Evolutionary conservation across 2,329 filamentous ascomycete genomes (phyloP).

Genomic region (Pyrenochaeta sp.): DNA sequence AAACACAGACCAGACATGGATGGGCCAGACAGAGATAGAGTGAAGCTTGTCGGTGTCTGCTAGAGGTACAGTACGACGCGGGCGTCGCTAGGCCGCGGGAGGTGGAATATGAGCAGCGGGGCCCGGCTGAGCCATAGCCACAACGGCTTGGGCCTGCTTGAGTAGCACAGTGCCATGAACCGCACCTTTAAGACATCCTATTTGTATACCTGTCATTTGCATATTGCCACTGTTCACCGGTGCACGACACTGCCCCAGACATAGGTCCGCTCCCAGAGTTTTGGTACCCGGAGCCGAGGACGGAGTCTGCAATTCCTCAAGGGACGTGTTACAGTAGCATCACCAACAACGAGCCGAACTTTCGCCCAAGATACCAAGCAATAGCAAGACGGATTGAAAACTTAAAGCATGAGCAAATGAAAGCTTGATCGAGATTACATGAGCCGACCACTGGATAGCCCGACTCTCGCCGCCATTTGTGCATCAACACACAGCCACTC

Average conservation of each 20-base stretch:
- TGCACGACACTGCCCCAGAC: not conserved
- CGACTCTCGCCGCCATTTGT: not conserved
- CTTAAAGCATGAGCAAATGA: not conserved
- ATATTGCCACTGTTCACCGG: constrained; percentile 1
- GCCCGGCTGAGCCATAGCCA: not conserved
- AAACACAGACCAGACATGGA: no score
- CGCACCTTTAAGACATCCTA: not conserved
- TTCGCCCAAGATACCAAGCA: no score
- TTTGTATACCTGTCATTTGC: not conserved
- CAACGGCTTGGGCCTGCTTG: not conserved
- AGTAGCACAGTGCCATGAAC: not conserved
- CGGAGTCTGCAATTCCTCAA: not conserved
- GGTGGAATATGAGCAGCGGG: not conserved
- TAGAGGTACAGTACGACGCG: no score
- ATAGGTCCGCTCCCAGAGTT: not conserved
- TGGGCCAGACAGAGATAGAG: not conserved
- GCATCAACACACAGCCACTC: not conserved
- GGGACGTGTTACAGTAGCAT: not conserved
- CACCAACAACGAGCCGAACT: not conserved
- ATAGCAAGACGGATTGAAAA: not conserved
- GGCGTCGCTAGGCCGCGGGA: not conserved
- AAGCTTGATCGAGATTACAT: not conserved
- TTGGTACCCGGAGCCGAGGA: not conserved
- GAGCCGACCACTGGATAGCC: not conserved
- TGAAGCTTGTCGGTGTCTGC: constrained; percentile 8